Conservation (phyloP, 2,329 filamentous ascomycete species). For the Xylaria sp. region DNA sequence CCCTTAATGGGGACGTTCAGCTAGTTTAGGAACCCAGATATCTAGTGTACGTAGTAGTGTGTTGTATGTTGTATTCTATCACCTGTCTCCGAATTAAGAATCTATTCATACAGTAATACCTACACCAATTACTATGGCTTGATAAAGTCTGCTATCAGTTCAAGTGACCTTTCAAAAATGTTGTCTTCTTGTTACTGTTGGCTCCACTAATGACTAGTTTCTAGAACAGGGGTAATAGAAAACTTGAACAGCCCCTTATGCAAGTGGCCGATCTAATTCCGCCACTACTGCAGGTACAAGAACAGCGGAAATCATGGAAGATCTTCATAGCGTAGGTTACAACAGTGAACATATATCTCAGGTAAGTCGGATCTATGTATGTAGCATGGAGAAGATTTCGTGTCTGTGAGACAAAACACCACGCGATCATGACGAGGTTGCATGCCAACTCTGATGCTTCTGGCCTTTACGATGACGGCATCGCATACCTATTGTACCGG, state of each 20-base stretch:
- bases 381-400: background rate
- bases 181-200: background rate
- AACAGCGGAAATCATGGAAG: constrained; percentile 10
- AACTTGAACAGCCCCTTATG: constrained; percentile 28
- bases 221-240: constrained; percentile 4
- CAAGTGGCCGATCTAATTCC: constrained; percentile 28
- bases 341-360: background rate
- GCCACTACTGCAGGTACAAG: constrained; percentile 37
- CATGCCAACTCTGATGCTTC: constrained; percentile 10
- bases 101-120: too few species aligned
- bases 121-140: too few species aligned
- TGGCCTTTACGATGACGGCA: constrained; percentile 15
- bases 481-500: constrained; percentile 1
- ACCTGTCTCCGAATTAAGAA: too few species aligned
- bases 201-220: background rate
- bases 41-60: too few species aligned
- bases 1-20: background rate
- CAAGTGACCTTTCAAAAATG: too few species aligned
- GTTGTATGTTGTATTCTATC: too few species aligned
- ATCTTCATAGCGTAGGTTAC: constrained; percentile 6
- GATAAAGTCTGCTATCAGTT: too few species aligned
- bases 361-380: background rate
- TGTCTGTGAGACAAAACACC: background rate
- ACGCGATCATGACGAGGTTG: constrained; percentile 18
- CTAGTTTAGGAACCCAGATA: background rate